Conservation (phyloP, 768 basidiomycete genomes). For the Suillus placidus region DNA sequence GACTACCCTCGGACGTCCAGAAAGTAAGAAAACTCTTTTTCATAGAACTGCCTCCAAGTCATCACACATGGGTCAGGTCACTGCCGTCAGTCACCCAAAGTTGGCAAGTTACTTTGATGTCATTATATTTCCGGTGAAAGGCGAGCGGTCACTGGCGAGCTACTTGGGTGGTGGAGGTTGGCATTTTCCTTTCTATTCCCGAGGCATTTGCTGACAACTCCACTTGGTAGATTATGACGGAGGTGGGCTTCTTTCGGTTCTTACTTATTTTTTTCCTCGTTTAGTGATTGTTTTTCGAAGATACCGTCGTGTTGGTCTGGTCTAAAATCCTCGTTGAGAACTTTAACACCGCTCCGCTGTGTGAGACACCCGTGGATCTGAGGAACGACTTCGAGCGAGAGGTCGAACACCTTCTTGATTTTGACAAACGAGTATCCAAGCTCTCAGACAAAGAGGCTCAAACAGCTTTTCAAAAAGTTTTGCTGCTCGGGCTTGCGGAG, state of each 20-base stretch:
- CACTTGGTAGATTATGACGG: slow-evolving; percentile 66
- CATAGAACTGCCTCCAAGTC: not conserved
- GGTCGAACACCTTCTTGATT: slow-evolving; percentile 50
- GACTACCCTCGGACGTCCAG: slow-evolving; percentile 70
- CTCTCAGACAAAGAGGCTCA: slow-evolving; percentile 36
- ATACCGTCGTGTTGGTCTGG: slow-evolving; percentile 55
- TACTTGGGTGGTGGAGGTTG: slow-evolving; percentile 74
- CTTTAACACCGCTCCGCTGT: slow-evolving; percentile 50
- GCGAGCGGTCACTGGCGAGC: slow-evolving; percentile 61
- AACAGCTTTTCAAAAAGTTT: slow-evolving; percentile 43
- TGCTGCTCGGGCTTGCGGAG: slow-evolving; percentile 55
- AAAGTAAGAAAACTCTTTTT: slow-evolving; percentile 44
- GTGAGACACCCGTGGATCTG: slow-evolving; percentile 45
- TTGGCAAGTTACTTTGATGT: slow-evolving; percentile 59
- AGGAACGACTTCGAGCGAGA: slow-evolving; percentile 50
- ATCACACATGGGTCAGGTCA: slow-evolving; percentile 45
- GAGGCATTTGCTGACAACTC: not conserved
- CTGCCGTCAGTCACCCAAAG: slow-evolving; percentile 52
- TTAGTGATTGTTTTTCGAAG: slow-evolving; percentile 32
- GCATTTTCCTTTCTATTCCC: slow-evolving; percentile 21
- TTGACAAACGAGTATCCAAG: slow-evolving; percentile 38
- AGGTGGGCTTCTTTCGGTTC: slow-evolving; percentile 43
- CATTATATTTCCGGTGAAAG: slow-evolving; percentile 57
- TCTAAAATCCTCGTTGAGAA: slow-evolving; percentile 45
- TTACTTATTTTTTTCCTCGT: not conserved